A percentile compares a stretch with the other conserved stretches of the same genome.
Conservation (phyloP, 176 grass and related monocot species). For the Oropetium thomaeum region DNA sequence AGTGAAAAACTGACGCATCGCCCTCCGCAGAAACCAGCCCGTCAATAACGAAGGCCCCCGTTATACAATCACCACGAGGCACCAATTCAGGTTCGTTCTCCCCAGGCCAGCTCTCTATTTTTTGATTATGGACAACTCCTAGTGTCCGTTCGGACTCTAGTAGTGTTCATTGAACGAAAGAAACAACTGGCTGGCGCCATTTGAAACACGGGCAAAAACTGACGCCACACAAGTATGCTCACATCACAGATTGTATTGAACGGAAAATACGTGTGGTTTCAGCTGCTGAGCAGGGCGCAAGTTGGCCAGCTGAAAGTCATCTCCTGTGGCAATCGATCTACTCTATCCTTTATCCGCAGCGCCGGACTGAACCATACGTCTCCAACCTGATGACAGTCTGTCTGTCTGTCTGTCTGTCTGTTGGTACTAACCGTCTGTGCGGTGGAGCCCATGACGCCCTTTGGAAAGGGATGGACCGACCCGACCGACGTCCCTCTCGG, state of each 20-base stretch:
- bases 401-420: too few relatives aligned
- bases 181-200: background rate
- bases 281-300: background rate
- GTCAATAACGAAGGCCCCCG: conserved; percentile 3
- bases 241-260: background rate
- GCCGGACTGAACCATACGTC: background rate
- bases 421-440: background rate
- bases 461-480: too few relatives aligned
- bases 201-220: background rate
- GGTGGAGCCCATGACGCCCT: conserved; percentile 1
- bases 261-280: background rate
- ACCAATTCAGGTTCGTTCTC: background rate
- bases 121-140: too few relatives aligned
- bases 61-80: too few relatives aligned
- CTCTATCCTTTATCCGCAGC: background rate
- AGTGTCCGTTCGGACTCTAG: background rate
- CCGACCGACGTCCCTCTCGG: background rate
- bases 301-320: conserved; percentile 27
- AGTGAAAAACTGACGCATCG: too few relatives aligned
- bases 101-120: too few relatives aligned
- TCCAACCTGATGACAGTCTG: conserved; percentile 21
- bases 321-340: background rate
- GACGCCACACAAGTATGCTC: background rate
- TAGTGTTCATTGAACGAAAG: background rate
- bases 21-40: background rate